Base-by-base conservation (phyloP, 2,329 filamentous ascomycete genomes). In the Myriosclerotinia curreyana region DNA sequence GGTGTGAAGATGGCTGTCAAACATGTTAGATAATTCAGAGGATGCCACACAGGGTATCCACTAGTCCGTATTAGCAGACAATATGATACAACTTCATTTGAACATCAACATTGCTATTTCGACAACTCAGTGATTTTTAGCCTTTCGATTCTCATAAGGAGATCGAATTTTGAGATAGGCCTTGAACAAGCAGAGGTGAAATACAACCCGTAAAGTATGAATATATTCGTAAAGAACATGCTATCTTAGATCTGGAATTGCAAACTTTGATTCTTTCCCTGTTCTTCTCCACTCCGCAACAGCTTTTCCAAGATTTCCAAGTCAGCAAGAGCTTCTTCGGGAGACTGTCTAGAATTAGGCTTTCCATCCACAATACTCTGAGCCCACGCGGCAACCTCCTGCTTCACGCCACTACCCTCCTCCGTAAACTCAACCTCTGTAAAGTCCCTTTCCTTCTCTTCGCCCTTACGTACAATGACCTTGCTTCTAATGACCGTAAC, bases 241-340 rank as follows among this genome's bases (percentile, higher is more conserved):
- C 5, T 15, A 5, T 12, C 54, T 60, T 68, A 71, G n/a, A 67
- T 65, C 64, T 69, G 72, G 67, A 65, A 71, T 60, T 67, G 56
- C 67, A 71, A 68, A 54, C 42, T 66, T 49, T 71, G 34, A 8
- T 58, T 40, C 52, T 67, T 59, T 5, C 73, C 76, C 48, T 74
- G 70, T 14, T 65, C 68, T 61, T 75, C 74, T 25, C 75, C 75
- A 65, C 74, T 76, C 60, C 62, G 67, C 51, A 76, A 59, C 72
- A 76, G 73, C 61, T 73, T 71, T 64, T 74, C 71, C 55, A 74
- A 42, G 25, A 74, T 68, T 65, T 74, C 72, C 62, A 74, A 65
- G 66, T 73, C 72, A 6, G 69, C 71, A 40, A 74, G 59, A 9
- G 70, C 71, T 44, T 71, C 53, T 46, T 69, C 66, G 20, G 72